Evolutionary conservation across 768 basidiomycete genomes (phyloP).

Genomic region (Hypholoma sublateritium): DNA sequence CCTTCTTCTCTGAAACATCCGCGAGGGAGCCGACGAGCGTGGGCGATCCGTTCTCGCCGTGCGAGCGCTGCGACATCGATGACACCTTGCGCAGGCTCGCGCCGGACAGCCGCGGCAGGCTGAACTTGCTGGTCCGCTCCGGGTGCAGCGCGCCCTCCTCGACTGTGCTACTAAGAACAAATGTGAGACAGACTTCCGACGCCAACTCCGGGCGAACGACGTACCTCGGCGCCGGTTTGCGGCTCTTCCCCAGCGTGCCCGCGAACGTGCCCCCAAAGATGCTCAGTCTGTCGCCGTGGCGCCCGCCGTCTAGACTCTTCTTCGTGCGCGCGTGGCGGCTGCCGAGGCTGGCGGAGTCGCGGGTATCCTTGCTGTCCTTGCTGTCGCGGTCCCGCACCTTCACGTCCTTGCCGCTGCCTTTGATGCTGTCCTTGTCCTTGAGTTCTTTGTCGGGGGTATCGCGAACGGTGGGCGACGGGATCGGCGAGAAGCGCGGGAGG

Average conservation of each 20-base stretch:
- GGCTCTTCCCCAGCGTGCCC: constrained; percentile 58
- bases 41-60: constrained; percentile 26
- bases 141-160: constrained; percentile 35
- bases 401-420: constrained; percentile 6
- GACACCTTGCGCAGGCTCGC: constrained; percentile 40
- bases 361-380: constrained; percentile 28
- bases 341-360: constrained; percentile 27
- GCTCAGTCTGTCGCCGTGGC: constrained; percentile 65
- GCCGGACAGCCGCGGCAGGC: constrained; percentile 48
- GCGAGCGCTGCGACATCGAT: constrained; percentile 40
- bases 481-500: constrained; percentile 14
- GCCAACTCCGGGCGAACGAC: constrained; percentile 2
- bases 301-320: constrained; percentile 47
- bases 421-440: constrained; percentile 14
- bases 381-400: constrained; percentile 18
- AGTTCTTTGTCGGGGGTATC: constrained; percentile 30
- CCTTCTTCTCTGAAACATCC: constrained; percentile 16
- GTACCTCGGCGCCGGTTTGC: constrained; percentile 83
- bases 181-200: neutral
- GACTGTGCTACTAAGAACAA: constrained; percentile 13
- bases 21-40: neutral
- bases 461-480: constrained; percentile 27
- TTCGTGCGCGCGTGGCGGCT: constrained; percentile 44
- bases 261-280: constrained; percentile 75
- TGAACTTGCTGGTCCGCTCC: constrained; percentile 45